A percentile compares a stretch with the other conserved stretches of the same genome.
Evolutionary conservation across 208 protist species (phyloP).

Genomic region (Herpetomonas muscarum): DNA sequence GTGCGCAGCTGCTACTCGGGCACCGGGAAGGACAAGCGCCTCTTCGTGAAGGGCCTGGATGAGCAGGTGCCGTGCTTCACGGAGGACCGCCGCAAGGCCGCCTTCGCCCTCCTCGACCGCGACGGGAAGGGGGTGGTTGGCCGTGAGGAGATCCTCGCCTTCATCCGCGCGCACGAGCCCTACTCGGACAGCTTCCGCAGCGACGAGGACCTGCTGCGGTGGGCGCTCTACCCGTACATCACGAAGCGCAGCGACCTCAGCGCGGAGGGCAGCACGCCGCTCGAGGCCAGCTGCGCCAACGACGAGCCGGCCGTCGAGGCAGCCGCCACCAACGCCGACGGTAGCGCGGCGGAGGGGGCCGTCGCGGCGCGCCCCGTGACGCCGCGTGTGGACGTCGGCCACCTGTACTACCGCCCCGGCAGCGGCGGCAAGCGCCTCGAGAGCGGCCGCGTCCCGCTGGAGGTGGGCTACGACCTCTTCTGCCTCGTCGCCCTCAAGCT

Average conservation of each 20-base stretch:
- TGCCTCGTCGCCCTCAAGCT: slow-evolving; percentile 8
- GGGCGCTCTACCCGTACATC: slow-evolving; percentile 21
- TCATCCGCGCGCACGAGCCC: slow-evolving; percentile 29
- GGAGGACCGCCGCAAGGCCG: slow-evolving; percentile 13
- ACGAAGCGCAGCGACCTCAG: background rate
- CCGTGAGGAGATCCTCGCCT: slow-evolving; percentile 27
- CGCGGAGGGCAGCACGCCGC: background rate
- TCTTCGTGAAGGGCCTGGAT: background rate
- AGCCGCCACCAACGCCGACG: background rate
- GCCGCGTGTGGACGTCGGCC: slow-evolving; percentile 1
- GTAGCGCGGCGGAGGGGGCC: background rate
- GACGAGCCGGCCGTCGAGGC: slow-evolving; percentile 1
- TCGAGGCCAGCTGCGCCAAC: background rate
- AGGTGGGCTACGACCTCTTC: slow-evolving; percentile 12
- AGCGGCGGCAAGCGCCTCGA: background rate
- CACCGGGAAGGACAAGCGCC: no score
- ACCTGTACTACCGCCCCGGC: slow-evolving; percentile 11
- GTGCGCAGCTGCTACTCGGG: no score
- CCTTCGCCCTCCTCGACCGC: slow-evolving; percentile 26
- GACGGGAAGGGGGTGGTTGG: slow-evolving; percentile 19
- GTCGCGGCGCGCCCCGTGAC: slow-evolving; percentile 2
- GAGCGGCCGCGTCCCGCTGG: background rate
- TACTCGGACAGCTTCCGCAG: slow-evolving; percentile 16
- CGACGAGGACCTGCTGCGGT: slow-evolving; percentile 20
- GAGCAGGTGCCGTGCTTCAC: slow-evolving; percentile 32